Base-by-base conservation (phyloP, 371 early-diverging fungal species). In the Rhizomucor miehei region DNA sequence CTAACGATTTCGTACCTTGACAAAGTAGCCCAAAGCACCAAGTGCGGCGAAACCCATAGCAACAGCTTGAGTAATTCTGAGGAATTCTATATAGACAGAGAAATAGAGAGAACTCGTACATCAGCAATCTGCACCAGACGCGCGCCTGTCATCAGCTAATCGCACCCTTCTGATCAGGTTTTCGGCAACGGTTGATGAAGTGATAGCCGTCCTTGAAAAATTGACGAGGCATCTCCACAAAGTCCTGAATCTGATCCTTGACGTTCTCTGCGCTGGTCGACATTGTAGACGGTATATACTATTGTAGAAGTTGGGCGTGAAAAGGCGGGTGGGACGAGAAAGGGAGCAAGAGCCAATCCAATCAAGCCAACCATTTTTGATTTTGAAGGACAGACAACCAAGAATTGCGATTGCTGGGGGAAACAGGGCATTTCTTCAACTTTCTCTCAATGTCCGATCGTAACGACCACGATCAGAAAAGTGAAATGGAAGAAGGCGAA, bases 1-100 rank as follows among this genome's bases (percentile, higher is more conserved):
- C 23, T 19, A 6, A 10, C 48, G 10, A 38, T 25, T 45, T 19
- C 52, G 54, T 67, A 80, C 81, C 85, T 98, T 98, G 74, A 97
- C 96, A 73, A 97, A 89, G 71, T 92, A 98, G 41, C 98, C 97
- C 64, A 97, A 89, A 73, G 94, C 94, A 64, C 99, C 99, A 89
- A 98, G 95, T 60, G 97, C 89, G 62, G 96, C 77, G 71, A 98
- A 98, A 12, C 99, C 99, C 79, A 97, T 89, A 44, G 89, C 91
- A 35, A 98, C 94, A 25, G 97, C 97, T 65, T 87, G 88, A 44
- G 92, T 86, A 66, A 97, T 93, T 79, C 94, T 84, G 48, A 92
- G 61, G 80, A 93, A 97, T 78, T 98, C 99, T 94, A 66, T 41
- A 44, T 12, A 16, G 12, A 8, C 29, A 29, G n/a, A n/a, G n/a